Base-by-base conservation (phyloP, 2,329 filamentous ascomycete species). In the Fusarium citri region DNA sequence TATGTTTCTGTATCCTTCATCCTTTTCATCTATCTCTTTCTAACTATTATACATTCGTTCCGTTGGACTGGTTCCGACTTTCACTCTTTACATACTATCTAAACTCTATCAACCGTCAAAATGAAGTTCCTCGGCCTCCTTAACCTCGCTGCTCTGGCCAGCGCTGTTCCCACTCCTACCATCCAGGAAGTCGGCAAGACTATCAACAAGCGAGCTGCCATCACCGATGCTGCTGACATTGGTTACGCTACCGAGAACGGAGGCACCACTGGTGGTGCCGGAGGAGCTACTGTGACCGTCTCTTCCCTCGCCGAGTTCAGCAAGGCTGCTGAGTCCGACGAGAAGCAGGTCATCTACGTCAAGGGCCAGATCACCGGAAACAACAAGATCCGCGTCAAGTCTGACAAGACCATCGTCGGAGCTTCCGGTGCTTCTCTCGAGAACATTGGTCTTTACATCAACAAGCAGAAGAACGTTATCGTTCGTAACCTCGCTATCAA, bases 401-500 rank as follows among this genome's bases (percentile, higher is more conserved):
- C 81, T 47, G 79, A 85, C 77, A 85, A 83, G 74, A 82, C 78
- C 62, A 83, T 85, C 57, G 77, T 86, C 30, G 83, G 83, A 47
- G 78, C 75, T 7, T 18, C 69, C 3, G 79, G 78, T 58, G 75
- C 77, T 50, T 77, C 80, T 76, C 74, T 84, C 67, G 81, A 76
- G 31, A 83, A 85, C 31, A 74, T 85, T 51, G 87, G 87, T 26
- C 78, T 89, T 55, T 83, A 84, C 66, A 81, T 90, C 78, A 83
- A 84, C 70, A 80, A 80, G 43, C 80, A 81, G 40, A 80, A 78
- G 59, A 91, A 91, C 76, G 86, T 91, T 62, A 90, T 91, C 68
- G 77, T 91, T 68, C 85, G 88, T 37, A 91, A 91, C 82, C 76
- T 91, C 64, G 84, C 83, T 65, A 88, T 90, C 71, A 79, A 84